These are phyloP conservation scores for Nothomitra cinnamomea DNA, from an alignment of 2,329 filamentous ascomycete genomes.

Conservation along the genomic window DNA sequence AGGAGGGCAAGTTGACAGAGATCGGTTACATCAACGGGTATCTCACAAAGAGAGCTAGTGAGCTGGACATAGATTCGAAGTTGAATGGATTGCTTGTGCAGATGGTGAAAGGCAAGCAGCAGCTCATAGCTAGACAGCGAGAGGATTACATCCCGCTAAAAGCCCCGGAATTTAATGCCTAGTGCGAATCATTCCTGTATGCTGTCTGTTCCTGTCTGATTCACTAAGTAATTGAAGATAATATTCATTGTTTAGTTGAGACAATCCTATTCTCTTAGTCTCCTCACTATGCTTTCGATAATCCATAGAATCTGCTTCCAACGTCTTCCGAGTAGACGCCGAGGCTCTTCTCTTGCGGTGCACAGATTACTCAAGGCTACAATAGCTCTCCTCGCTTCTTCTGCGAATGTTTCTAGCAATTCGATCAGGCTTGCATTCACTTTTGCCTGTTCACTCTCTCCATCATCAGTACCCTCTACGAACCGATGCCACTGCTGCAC, in stretches of 20 bases:
- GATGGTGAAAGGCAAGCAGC: constrained; percentile 54
- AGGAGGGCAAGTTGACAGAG: constrained; percentile 47
- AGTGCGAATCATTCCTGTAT: too few relatives aligned
- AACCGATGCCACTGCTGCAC: constrained; percentile 29
- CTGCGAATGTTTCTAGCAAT: not conserved
- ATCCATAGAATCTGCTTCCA: not conserved
- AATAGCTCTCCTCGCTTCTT: not conserved
- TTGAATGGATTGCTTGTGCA: constrained; percentile 57
- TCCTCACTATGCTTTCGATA: not conserved
- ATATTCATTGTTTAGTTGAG: too few relatives aligned
- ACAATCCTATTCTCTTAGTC: not conserved
- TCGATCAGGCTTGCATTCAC: constrained; percentile 18
- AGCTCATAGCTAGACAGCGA: constrained; percentile 20
- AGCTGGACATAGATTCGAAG: constrained; percentile 53
- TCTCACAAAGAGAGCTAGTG: constrained; percentile 54
- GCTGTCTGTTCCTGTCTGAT: too few relatives aligned
- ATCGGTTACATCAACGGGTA: constrained; percentile 82
- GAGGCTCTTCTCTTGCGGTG: not conserved
- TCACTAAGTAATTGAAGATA: too few relatives aligned
- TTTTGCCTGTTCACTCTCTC: constrained; percentile 24
- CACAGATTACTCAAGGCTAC: not conserved
- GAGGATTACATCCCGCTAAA: not conserved
- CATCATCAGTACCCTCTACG: constrained; percentile 30
- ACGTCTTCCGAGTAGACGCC: not conserved
- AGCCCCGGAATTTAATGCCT: not conserved